Evolutionary conservation across 208 protist genomes (phyloP), one percentile per base, ranked within the genome.

Genomic region (Novymonas esmeraldas): DNA sequence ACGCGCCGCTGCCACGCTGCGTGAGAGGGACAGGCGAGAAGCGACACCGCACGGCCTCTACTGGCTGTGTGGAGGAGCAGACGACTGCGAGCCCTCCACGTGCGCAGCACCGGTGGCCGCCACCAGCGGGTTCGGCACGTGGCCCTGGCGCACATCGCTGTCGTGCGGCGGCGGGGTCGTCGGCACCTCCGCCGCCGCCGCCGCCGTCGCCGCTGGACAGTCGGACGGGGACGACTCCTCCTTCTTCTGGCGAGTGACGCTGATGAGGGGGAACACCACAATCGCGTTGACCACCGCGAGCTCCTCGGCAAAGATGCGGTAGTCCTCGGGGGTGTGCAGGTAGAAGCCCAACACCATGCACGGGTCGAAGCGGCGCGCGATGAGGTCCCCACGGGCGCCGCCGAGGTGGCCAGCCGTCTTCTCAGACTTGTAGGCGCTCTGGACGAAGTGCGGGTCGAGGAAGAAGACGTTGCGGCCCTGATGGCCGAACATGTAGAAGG

Each of bases 401-500:
- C 34, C 38, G 3, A 73, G 48, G 1, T 18, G 29, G 18, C 81
- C 78, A n/a, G 29, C 24, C 7, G 51, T 79, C 41, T 72, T 78
- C 36, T 72, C 41, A 29, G 68, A 80, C 4, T 55, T 76, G 48
- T 87, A 92, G 3, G 86, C 90, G 2, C 49, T 64, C 64, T 95
- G 81, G 1, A 90, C 62, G 64, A 81, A 90, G 59, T 95, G 90
- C 18, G 90, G 90, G 64, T 95, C 87, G 9, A 90, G 41, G 67
- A 75, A 86, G 38, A 93, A 77, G 6, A 95, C 60, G 16, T 64
- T 71, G 5, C 63, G 41, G 16, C 67, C 73, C 49, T 95, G 90
- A 61, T 84, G 71, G 11, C 90, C 90, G 45, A 80, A 82, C 38
- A 90, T 73, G 61, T 83, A 92, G 16, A 81, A 58, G 22, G 86